A percentile compares a stretch with the other conserved stretches of the same genome.
Evolutionary conservation across 257 asterid genomes (phyloP).

Genomic region (Eucommia ulmoides): DNA sequence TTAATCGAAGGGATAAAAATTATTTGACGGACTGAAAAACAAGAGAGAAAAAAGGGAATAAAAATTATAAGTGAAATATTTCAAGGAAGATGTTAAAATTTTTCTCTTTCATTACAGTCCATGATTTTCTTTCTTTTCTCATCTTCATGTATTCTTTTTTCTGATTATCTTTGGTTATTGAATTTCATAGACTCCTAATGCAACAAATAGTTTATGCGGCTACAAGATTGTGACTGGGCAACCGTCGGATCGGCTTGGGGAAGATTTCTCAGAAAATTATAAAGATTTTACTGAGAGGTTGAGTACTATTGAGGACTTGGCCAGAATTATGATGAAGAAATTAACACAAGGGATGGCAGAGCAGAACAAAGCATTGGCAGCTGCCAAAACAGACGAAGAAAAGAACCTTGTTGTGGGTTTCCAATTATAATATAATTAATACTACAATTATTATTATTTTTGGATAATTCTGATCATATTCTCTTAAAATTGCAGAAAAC

Average conservation of each 20-base stretch:
- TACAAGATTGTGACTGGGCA: constrained; percentile 93
- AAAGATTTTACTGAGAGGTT: constrained; percentile 90
- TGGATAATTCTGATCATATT: neutral
- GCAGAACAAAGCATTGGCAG: constrained; percentile 73
- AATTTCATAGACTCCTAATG: constrained; percentile 66
- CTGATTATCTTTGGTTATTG: constrained; percentile 4
- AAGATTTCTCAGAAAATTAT: constrained; percentile 75
- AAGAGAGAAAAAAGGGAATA: too few species aligned
- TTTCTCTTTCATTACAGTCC: too few species aligned
- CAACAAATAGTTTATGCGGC: constrained; percentile 89
- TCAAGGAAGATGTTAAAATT: too few species aligned
- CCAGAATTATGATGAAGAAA: constrained; percentile 78
- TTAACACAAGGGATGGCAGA: constrained; percentile 91
- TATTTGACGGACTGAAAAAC: too few species aligned
- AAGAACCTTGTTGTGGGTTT: constrained; percentile 64
- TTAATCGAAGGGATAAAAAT: too few species aligned
- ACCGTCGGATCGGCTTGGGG: constrained; percentile 97
- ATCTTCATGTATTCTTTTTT: too few species aligned
- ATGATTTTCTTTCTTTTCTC: too few species aligned
- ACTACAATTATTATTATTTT: neutral
- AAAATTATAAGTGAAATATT: too few species aligned
- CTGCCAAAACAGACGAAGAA: constrained; percentile 84
- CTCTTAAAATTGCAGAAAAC: constrained; percentile 47
- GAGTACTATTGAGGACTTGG: constrained; percentile 64
- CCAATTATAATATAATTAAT: neutral